Evolutionary conservation across 2,329 filamentous ascomycete species (phyloP), one percentile per base, ranked within the genome.

Genomic region (Oidium heveae): DNA sequence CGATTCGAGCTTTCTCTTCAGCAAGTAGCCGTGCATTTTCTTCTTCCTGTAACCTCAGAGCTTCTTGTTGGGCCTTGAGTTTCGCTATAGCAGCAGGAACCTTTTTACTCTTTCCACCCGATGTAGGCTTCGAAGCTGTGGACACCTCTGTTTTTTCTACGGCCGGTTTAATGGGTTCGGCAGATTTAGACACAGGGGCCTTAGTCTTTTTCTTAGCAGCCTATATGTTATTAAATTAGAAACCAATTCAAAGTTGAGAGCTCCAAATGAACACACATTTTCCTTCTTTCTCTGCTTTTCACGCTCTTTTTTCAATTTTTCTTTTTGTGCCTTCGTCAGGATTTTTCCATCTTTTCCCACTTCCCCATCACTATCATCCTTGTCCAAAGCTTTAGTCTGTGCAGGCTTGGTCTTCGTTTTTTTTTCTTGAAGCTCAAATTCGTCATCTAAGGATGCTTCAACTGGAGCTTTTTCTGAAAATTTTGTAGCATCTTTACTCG

Each of bases 211-310:
- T 94, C 74, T 94, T 94, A 32, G 84, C 80, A 60, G 86, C 86
- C 82, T 84, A 61, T 57, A 56, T 13, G 50, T 50, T 24, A 10
- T 37, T 6, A 41, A 20, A 18, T 51, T 20, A 55, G 47, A 33
- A 55, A 7, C 6, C n/a, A 41, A 15, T 18, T 49, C 9, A n/a
- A 10, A 28, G 2, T 9, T 3, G 15, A 28, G 16, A 52, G 15
- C 20, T 12, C 9, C 16, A 39, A 10, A 10, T 47, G 53, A 41
- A 65, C 72, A 56, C 67, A 91, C 86, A 77, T 96, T 84, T 69
- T 98, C 91, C 79, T 88, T 98, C 73, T 98, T 98, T 61, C 88
- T 77, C 71, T 91, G 85, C 79, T 98, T 98, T 73, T 98, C 91
- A 58, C 86, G 80, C 72, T 98, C 91, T 72, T 95, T 98, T 76